Conservation (phyloP, 2,329 filamentous ascomycete genomes). For the Xylariales sp. region DNA sequence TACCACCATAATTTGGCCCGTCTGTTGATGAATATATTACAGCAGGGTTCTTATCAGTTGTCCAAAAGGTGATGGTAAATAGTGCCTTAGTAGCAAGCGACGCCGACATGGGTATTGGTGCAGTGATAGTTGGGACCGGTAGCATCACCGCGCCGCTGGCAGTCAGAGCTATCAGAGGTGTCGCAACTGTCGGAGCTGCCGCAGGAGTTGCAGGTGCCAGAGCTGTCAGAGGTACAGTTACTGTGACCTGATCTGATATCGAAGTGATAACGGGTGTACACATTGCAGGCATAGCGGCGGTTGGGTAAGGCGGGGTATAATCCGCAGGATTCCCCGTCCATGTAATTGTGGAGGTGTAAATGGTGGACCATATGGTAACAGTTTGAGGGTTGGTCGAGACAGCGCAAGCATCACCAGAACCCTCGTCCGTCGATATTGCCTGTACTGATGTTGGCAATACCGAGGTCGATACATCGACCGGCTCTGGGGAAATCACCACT, state of each 20-base stretch:
- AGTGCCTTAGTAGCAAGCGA: too few species aligned
- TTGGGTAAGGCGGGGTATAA: conserved; percentile 40
- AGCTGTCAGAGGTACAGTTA: too few species aligned
- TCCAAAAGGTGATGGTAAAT: conserved; percentile 39
- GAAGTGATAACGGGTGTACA: too few species aligned
- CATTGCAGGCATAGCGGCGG: conserved; percentile 30
- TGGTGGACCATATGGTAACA: conserved; percentile 36
- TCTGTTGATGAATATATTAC: conserved; percentile 37
- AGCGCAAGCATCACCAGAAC: conserved; percentile 16
- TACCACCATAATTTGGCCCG: conserved; percentile 33
- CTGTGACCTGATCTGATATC: too few species aligned
- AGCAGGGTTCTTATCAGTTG: conserved; percentile 51
- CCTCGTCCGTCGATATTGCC: too few species aligned
- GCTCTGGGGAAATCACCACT: too few species aligned
- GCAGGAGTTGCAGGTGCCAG: too few species aligned
- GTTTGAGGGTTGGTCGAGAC: conserved; percentile 25
- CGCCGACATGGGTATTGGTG: conserved; percentile 8
- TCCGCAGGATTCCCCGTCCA: conserved; percentile 39
- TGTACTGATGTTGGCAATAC: too few species aligned
- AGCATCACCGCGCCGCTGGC: too few species aligned
- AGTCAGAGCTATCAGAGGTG: too few species aligned
- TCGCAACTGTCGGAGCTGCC: too few species aligned
- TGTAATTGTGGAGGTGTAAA: conserved; percentile 46
- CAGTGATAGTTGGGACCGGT: conserved; percentile 5
- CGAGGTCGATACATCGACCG: too few species aligned